phyloP scores from a whole-genome alignment of 768 basidiomycete genomes.

The Lactifluus pinguis region DNA sequence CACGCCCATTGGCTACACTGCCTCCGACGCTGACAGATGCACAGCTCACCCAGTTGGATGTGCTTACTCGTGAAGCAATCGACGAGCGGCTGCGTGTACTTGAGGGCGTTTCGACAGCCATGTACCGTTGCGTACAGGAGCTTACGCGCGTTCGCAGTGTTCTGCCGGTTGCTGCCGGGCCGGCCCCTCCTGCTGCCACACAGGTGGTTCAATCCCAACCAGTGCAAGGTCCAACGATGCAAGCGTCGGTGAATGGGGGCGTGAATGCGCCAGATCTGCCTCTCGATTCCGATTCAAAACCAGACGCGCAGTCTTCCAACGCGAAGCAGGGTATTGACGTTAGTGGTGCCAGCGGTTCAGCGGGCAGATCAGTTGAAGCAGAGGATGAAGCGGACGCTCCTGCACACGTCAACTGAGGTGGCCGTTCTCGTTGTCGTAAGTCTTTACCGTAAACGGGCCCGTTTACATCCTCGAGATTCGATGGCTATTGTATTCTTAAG shows the following conservation, averaged over 20 bases:
- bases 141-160: conserved; percentile 65
- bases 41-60: conserved; percentile 58
- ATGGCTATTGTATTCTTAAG: not conserved
- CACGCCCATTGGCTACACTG: conserved; percentile 25
- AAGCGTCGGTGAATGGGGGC: not conserved
- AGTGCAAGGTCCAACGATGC: not conserved
- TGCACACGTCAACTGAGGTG: not conserved
- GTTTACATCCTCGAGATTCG: not conserved
- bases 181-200: not conserved
- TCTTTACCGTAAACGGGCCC: not conserved
- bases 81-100: conserved; percentile 76
- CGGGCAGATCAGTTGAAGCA: not conserved
- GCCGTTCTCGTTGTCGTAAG: not conserved
- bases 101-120: conserved; percentile 63
- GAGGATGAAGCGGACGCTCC: not conserved
- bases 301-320: conserved; percentile 1
- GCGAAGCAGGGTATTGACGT: conserved; percentile 11
- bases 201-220: conserved; percentile 6
- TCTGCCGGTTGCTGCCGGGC: conserved; percentile 28
- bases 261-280: conserved; percentile 5
- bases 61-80: conserved; percentile 66
- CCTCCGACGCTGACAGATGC: conserved; percentile 46
- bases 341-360: conserved; percentile 6
- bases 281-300: conserved; percentile 3
- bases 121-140: conserved; percentile 73